These are phyloP conservation scores for Verticillium nubilum DNA, from an alignment of 2,329 filamentous ascomycete species.

Conservation along the genomic window DNA sequence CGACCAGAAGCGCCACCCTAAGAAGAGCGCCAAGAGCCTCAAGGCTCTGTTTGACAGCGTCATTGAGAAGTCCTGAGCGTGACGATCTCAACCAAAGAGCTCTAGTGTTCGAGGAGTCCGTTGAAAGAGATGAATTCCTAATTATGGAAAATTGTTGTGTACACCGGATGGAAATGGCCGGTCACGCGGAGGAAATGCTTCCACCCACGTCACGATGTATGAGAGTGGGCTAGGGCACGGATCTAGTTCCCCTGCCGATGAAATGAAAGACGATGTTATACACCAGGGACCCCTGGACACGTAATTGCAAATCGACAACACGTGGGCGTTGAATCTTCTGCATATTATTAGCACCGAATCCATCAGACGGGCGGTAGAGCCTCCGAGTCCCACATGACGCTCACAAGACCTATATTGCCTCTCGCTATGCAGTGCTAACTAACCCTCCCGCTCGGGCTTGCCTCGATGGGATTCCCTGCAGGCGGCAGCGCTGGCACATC, in stretches of 20 bases:
- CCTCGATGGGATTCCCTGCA: background rate
- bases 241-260: background rate
- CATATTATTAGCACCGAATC: background rate
- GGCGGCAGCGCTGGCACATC: background rate
- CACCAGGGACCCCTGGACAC: background rate
- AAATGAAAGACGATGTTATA: background rate
- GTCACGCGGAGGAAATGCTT: background rate
- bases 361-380: background rate
- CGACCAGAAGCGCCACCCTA: slow-evolving; percentile 73
- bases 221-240: background rate
- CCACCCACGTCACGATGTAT: background rate
- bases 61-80: slow-evolving; percentile 53
- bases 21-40: slow-evolving; percentile 75
- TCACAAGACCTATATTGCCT: background rate
- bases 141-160: background rate
- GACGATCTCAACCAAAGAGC: background rate
- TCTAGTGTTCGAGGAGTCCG: background rate
- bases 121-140: background rate
- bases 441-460: background rate
- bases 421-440: background rate
- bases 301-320: background rate
- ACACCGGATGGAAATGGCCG: background rate
- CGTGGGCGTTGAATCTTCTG: background rate
- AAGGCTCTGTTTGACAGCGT: slow-evolving; percentile 65
- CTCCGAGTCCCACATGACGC: background rate